Evolutionary conservation across 75 land plant genomes (phyloP).

Genomic region (Cupressus sempervirens): DNA sequence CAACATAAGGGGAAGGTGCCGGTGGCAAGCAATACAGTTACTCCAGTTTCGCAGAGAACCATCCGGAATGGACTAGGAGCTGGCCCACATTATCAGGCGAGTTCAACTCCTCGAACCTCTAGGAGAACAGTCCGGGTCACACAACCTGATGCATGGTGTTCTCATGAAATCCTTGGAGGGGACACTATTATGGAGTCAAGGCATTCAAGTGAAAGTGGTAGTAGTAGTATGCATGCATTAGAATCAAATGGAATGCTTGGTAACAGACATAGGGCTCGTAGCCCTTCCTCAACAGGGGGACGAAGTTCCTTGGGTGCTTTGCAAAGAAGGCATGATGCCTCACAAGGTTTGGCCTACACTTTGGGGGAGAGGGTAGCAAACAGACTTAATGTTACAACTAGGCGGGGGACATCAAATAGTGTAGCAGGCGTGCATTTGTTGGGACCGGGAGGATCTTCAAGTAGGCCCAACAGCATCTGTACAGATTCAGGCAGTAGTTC

Average conservation of each 20-base stretch:
- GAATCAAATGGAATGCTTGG: not conserved
- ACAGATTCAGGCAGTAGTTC: conserved; percentile 6
- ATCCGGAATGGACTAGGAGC: not conserved
- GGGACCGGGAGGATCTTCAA: conserved; percentile 22
- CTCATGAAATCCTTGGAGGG: not conserved
- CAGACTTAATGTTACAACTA: conserved; percentile 14
- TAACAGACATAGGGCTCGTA: not conserved
- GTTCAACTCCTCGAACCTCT: not conserved
- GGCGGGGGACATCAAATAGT: conserved; percentile 10
- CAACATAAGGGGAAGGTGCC: not conserved
- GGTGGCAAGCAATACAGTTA: conserved; percentile 1
- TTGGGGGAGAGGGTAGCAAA: not conserved
- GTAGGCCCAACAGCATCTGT: conserved; percentile 2
- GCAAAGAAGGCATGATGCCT: not conserved
- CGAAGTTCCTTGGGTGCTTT: not conserved
- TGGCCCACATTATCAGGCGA: not conserved
- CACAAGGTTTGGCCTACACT: not conserved
- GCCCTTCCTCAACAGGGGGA: conserved; percentile 3
- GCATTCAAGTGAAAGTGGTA: conserved; percentile 5
- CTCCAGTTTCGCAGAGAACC: conserved; percentile 13
- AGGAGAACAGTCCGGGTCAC: not conserved
- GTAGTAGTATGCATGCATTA: not conserved
- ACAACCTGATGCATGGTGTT: not conserved
- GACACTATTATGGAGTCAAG: conserved; percentile 1
- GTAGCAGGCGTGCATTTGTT: conserved; percentile 18